phyloP scores from a whole-genome alignment of 768 basidiomycete genomes.

The Guyanaporus albipodus region DNA sequence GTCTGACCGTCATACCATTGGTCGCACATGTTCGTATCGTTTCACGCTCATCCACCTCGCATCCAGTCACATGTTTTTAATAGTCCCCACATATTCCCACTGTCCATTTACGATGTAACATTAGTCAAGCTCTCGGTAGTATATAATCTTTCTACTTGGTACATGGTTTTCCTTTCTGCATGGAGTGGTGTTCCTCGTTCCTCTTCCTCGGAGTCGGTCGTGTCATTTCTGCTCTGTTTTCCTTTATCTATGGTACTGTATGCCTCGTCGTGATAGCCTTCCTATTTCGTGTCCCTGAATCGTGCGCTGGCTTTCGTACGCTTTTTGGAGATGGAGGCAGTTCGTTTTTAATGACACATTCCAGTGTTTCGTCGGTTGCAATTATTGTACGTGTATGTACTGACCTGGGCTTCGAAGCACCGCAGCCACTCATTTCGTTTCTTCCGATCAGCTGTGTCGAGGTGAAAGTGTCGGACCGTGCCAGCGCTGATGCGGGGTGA shows the following conservation, averaged over 20 bases:
- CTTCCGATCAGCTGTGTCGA: too few relatives aligned
- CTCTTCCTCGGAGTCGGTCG: neutral
- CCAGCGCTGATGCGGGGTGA: too few relatives aligned
- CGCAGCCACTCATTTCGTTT: too few relatives aligned
- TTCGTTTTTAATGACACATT: slow-evolving; percentile 9
- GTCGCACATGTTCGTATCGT: slow-evolving; percentile 11
- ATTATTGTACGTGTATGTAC: slow-evolving; percentile 1
- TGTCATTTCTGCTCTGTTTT: slow-evolving; percentile 2
- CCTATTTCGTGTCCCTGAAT: slow-evolving; percentile 1
- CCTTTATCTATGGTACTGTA: slow-evolving; percentile 10
- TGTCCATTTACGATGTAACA: slow-evolving; percentile 34
- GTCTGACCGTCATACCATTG: slow-evolving; percentile 14
- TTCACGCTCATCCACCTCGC: slow-evolving; percentile 10
- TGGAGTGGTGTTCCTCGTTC: neutral
- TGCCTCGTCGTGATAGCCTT: slow-evolving; percentile 6
- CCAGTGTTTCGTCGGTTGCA: too few relatives aligned
- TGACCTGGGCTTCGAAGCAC: too few relatives aligned
- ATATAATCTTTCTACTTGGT: slow-evolving; percentile 26
- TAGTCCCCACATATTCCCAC: slow-evolving; percentile 24
- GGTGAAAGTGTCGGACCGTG: too few relatives aligned
- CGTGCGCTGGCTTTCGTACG: slow-evolving; percentile 14
- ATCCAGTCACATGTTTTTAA: slow-evolving; percentile 23
- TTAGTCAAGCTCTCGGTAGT: slow-evolving; percentile 29
- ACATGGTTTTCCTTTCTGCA: neutral
- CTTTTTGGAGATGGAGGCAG: neutral